phyloP scores from a whole-genome alignment of 257 asterid species.

The Leptodermis oblonga region DNA sequence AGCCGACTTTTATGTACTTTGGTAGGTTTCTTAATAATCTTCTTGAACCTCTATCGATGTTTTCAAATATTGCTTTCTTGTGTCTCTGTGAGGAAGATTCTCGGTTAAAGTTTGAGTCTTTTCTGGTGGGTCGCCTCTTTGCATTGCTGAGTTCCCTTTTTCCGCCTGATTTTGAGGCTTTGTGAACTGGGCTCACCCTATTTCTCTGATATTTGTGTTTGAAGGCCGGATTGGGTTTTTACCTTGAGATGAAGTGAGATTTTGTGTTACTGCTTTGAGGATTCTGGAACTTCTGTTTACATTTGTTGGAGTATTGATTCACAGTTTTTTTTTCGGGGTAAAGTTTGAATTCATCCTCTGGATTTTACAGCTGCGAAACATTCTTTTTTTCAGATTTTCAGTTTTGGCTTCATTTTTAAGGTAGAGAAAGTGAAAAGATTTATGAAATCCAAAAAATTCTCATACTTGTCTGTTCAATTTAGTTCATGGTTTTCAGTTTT shows the following conservation, averaged over 20 bases:
- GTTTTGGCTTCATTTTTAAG: background rate
- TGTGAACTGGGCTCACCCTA: background rate
- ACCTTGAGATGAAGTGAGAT: background rate
- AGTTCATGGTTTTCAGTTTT: background rate
- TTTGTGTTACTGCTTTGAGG: background rate
- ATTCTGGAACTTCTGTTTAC: background rate
- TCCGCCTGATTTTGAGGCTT: background rate
- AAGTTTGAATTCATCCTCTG: too few species aligned
- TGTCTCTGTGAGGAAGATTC: background rate
- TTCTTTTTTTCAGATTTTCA: background rate
- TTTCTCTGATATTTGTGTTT: background rate
- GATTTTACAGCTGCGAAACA: background rate
- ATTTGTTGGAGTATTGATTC: background rate
- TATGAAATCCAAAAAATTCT: background rate
- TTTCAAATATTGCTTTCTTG: background rate
- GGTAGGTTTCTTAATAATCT: conserved; percentile 13
- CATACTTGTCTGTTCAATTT: background rate
- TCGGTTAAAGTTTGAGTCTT: background rate
- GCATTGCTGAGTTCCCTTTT: too few species aligned
- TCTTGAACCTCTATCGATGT: background rate
- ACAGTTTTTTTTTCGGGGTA: background rate
- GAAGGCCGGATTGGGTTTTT: background rate
- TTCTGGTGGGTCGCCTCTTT: background rate
- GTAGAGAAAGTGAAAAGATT: background rate
- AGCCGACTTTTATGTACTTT: conserved; percentile 6